phyloP scores from a whole-genome alignment of 345 rosid species.

The Syzygium aromaticum region DNA sequence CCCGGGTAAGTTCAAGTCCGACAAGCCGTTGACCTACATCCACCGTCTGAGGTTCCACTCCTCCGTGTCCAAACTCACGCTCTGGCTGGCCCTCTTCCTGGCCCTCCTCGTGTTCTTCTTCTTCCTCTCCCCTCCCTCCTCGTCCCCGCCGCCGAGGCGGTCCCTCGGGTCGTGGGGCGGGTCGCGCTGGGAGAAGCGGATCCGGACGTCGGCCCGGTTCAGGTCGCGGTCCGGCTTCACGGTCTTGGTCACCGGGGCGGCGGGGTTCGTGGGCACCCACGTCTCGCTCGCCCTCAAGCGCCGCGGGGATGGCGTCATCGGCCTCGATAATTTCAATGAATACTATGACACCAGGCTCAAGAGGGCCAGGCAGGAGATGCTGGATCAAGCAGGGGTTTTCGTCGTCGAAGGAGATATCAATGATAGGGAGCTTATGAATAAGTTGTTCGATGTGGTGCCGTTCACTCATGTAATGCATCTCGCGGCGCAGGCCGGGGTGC shows the following conservation, averaged over 20 bases:
- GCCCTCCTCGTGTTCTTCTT: conserved; percentile 26
- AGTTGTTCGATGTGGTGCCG: conserved; percentile 18
- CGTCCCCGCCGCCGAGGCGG: not conserved
- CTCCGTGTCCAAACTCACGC: conserved; percentile 18
- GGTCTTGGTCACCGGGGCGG: conserved; percentile 30
- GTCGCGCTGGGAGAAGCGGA: conserved; percentile 19
- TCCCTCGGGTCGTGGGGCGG: conserved; percentile 18
- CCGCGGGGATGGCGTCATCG: conserved; percentile 31
- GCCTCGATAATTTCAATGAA: conserved; percentile 22
- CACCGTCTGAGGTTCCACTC: conserved; percentile 23
- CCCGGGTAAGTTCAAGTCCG: conserved; percentile 39
- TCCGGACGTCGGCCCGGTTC: conserved; percentile 10
- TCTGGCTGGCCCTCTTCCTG: conserved; percentile 26
- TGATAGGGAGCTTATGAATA: conserved; percentile 14
- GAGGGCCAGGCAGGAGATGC: conserved; percentile 15
- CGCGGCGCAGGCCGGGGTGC: conserved; percentile 34
- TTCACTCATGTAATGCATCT: conserved; percentile 31
- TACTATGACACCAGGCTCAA: conserved; percentile 21
- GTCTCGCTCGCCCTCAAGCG: conserved; percentile 21
- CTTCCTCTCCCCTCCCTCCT: conserved; percentile 18
- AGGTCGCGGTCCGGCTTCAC: conserved; percentile 5
- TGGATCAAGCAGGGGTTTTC: conserved; percentile 8
- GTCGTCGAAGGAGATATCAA: conserved; percentile 25
- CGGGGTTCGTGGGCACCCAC: conserved; percentile 30
- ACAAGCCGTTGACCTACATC: conserved; percentile 10